Percentiles rank a stretch among this genome's conserved stretches.
Conservation (phyloP, 2,329 filamentous ascomycete species). For the Ophiostoma fasciatum region DNA sequence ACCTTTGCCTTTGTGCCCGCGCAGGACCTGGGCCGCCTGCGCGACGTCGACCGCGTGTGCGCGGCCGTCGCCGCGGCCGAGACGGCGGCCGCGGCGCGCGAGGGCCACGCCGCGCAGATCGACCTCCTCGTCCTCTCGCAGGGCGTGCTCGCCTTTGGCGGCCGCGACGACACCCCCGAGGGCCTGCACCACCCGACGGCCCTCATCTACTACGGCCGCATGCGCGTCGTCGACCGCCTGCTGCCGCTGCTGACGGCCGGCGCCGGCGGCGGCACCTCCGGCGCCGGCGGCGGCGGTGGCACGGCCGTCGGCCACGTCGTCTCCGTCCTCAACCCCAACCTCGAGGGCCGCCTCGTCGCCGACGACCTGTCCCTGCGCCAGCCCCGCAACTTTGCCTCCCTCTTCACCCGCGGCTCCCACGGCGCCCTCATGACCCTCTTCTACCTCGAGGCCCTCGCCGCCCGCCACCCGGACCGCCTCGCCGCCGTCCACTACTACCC, state of each 20-base stretch:
- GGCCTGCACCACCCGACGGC: constrained; percentile 17
- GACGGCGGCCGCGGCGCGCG: constrained; percentile 6
- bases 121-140: constrained; percentile 21
- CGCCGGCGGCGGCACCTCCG: constrained; percentile 6
- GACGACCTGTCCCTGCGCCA: constrained; percentile 5
- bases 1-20: constrained; percentile 20
- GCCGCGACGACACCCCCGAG: constrained; percentile 17
- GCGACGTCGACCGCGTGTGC: constrained; percentile 20
- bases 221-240: constrained; percentile 18
- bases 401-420: background rate
- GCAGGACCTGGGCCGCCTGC: constrained; percentile 18
- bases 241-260: constrained; percentile 16
- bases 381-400: background rate
- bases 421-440: background rate
- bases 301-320: constrained; percentile 14
- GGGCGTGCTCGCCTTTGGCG: constrained; percentile 11
- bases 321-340: constrained; percentile 16
- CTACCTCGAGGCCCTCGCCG: constrained; percentile 4
- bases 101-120: constrained; percentile 13
- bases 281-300: no score
- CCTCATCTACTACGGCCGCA: constrained; percentile 19
- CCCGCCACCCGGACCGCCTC: constrained; percentile 1
- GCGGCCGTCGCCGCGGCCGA: constrained; percentile 16
- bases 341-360: constrained; percentile 2
- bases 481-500: constrained; percentile 9